A percentile compares a stretch with the other conserved stretches of the same genome.
These are phyloP conservation scores for Irpex sp. DNA, from an alignment of 1,284 basidiomycete genomes.

Conservation along the genomic window DNA sequence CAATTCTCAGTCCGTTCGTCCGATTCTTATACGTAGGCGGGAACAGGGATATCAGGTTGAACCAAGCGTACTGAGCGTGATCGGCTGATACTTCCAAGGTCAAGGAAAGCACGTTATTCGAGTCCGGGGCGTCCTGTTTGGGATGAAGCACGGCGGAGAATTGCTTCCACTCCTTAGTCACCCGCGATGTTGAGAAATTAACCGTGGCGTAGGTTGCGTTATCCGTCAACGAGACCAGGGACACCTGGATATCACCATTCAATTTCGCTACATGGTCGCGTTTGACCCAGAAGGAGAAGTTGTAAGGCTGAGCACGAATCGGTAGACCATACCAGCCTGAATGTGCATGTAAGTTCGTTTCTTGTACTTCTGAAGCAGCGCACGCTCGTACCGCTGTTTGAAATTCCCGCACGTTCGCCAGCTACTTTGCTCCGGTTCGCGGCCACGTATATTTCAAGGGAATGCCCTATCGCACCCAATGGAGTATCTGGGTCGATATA, in stretches of 20 bases:
- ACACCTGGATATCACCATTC: conserved; percentile 1
- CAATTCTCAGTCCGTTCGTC: neutral
- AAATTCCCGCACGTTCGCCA: conserved; percentile 2
- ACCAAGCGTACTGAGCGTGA: conserved; percentile 9
- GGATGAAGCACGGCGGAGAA: conserved; percentile 5
- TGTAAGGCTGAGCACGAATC: neutral
- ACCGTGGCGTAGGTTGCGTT: neutral
- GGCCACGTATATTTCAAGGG: conserved; percentile 4
- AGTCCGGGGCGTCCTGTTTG: conserved; percentile 6
- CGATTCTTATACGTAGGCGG: conserved; percentile 6
- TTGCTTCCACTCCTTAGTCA: conserved; percentile 4
- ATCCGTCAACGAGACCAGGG: neutral
- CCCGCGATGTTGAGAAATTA: neutral
- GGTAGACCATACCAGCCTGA: neutral
- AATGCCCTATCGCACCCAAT: neutral
- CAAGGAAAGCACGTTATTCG: conserved; percentile 6
- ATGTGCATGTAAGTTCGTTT: neutral
- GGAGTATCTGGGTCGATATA: conserved; percentile 7
- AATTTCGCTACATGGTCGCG: conserved; percentile 1
- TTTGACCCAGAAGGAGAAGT: conserved; percentile 4
- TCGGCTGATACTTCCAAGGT: conserved; percentile 5
- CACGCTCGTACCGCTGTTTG: neutral
- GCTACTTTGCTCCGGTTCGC: neutral
- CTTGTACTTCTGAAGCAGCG: neutral
- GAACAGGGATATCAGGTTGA: conserved; percentile 8